Conservation (phyloP, 2,329 filamentous ascomycete species). For the Fusarium sp. region DNA sequence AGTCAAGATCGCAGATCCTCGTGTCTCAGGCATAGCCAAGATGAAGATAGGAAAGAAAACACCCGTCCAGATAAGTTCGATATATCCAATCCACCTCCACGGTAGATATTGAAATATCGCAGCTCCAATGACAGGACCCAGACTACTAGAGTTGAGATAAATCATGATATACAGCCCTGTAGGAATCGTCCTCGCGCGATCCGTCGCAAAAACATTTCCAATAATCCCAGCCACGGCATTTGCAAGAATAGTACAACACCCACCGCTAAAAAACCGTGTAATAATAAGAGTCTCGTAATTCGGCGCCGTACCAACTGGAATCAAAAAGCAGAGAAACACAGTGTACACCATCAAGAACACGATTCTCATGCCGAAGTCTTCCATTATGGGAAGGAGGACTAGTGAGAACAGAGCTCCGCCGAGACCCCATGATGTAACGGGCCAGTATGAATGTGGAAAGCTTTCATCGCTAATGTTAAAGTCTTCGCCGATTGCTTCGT, state of each 20-base stretch:
- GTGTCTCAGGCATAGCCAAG: conserved; percentile 23
- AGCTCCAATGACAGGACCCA: conserved; percentile 23
- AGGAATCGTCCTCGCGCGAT: conserved; percentile 16
- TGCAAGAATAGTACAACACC: conserved; percentile 17
- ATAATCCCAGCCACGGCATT: conserved; percentile 17
- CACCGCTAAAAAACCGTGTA: conserved; percentile 20
- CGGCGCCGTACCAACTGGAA: conserved; percentile 12
- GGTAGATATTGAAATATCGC: conserved; percentile 18
- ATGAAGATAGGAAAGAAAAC: conserved; percentile 32
- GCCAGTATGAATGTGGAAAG: conserved; percentile 32
- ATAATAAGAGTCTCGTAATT: conserved; percentile 29
- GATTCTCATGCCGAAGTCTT: conserved; percentile 28
- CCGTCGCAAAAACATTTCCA: conserved; percentile 8
- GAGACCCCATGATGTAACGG: conserved; percentile 22
- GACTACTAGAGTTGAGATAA: conserved; percentile 20
- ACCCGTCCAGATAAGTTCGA: conserved; percentile 29
- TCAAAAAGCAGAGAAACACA: conserved; percentile 14
- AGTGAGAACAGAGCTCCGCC: conserved; percentile 21
- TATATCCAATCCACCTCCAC: conserved; percentile 31
- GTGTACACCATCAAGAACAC: conserved; percentile 20
- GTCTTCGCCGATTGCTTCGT: conserved; percentile 13
- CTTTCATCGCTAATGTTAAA: conserved; percentile 18
- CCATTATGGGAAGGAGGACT: conserved; percentile 23
- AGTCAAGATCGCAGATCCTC: conserved; percentile 12
- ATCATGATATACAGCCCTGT: conserved; percentile 28